A percentile compares a stretch with the other conserved stretches of the same genome.
Conservation (phyloP, 805 yeast genomes). For the Blastobotrys muscicola region DNA sequence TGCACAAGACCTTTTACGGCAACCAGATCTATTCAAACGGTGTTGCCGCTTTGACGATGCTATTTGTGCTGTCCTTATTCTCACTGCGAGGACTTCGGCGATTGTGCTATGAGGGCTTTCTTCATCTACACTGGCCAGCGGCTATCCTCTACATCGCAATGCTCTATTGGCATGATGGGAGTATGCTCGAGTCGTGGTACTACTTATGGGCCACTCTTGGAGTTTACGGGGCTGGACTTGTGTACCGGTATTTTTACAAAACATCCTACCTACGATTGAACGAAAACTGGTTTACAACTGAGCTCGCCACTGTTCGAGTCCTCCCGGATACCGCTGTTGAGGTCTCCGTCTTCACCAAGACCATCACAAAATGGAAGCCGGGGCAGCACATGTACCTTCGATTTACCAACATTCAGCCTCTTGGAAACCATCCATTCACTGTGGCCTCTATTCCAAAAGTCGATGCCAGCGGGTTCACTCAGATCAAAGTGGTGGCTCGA, state of each 20-base stretch:
- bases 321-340: constrained; percentile 6
- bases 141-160: constrained; percentile 13
- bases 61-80: constrained; percentile 9
- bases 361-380: constrained; percentile 11
- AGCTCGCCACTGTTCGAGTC: constrained; percentile 5
- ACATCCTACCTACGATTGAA: constrained; percentile 11
- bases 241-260: constrained; percentile 11
- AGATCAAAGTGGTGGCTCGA: constrained; percentile 34
- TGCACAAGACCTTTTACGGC: too few species aligned
- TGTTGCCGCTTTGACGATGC: constrained; percentile 5
- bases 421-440: constrained; percentile 16
- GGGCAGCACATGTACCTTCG: constrained; percentile 15
- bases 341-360: background rate
- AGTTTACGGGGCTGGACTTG: constrained; percentile 7
- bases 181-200: constrained; percentile 10
- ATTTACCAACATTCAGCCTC: constrained; percentile 10
- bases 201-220: constrained; percentile 13
- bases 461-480: background rate
- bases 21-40: background rate
- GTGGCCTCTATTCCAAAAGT: constrained; percentile 9
- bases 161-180: constrained; percentile 12
- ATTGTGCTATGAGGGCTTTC: constrained; percentile 13
- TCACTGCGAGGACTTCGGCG: constrained; percentile 9
- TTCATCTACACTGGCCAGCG: constrained; percentile 16
- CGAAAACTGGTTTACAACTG: constrained; percentile 11